Conservation (phyloP, 2,329 filamentous ascomycete genomes). For the Arthrobotrys pseudoclavata region DNA sequence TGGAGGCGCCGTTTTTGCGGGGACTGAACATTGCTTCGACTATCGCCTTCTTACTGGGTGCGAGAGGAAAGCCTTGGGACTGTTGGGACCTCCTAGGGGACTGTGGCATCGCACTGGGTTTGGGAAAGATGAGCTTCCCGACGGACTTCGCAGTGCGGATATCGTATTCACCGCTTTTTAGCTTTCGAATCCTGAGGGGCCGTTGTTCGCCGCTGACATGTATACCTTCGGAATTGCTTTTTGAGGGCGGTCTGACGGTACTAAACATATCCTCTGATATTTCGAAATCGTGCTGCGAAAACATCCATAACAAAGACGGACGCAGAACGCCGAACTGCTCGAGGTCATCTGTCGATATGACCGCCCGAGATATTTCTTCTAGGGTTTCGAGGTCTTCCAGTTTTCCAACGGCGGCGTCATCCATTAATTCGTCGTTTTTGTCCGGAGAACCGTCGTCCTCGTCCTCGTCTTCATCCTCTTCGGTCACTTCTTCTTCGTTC, state of each 20-base stretch:
- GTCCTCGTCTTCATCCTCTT: conserved; percentile 40
- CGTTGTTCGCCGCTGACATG: conserved; percentile 31
- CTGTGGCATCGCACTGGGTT: conserved; percentile 18
- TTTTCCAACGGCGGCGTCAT: conserved; percentile 41
- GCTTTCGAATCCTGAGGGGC: conserved; percentile 30
- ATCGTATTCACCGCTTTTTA: conserved; percentile 42
- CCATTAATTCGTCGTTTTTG: conserved; percentile 67
- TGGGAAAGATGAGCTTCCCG: conserved; percentile 18
- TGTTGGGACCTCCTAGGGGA: conserved; percentile 45
- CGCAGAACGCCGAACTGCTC: conserved; percentile 49
- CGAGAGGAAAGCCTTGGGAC: conserved; percentile 30
- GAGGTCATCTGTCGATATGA: conserved; percentile 44
- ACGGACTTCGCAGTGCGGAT: conserved; percentile 43
- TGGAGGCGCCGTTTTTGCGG: conserved; percentile 38
- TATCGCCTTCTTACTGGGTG: conserved; percentile 45
- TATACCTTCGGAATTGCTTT: conserved; percentile 21
- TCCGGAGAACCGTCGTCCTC: conserved; percentile 64
- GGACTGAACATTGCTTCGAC: conserved; percentile 58
- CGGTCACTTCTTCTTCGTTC: conserved; percentile 70
- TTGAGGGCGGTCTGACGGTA: conserved; percentile 45
- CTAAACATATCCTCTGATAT: conserved; percentile 65
- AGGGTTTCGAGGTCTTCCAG: conserved; percentile 17
- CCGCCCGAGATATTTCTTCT: conserved; percentile 37
- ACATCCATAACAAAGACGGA: conserved; percentile 37
- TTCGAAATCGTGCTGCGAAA: conserved; percentile 65